Base-by-base conservation (phyloP, 169 alveolate species). In the Eimeria falciformis region DNA sequence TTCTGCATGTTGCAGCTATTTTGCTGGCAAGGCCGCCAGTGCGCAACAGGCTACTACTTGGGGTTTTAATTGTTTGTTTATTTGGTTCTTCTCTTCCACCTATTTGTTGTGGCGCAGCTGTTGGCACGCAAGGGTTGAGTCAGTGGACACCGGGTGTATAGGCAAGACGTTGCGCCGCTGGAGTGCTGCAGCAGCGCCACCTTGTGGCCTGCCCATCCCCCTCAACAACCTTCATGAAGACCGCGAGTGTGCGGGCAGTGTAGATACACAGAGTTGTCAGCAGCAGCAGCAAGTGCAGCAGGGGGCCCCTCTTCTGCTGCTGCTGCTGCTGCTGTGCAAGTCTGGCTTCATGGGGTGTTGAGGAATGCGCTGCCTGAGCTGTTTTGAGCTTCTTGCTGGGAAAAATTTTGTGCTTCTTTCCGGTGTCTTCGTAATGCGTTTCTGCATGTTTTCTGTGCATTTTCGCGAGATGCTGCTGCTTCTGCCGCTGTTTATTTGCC, bases 41-140 rank as follows among this genome's bases (percentile, higher is more conserved):
- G 11, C 11, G 62, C 23, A 12, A 50, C 62, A 21, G 23, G 11
- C 23, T 50, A 12, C 3, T 12, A 12, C 11, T 0, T 50, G 62
- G 62, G 0, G 11, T 50, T 12, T 12, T 1, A 21, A 12, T 12
- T 50, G 23, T 12, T 50, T 1, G 62, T 21, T 50, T 12, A 12
- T 50, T 12, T 50, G 11, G 1, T 50, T 50, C 0, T 50, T 21
- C 18, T 12, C 62, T 50, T 50, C 62, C 62, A 21, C 62, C 62
- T 50, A 45, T 45, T 18, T 9, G 66, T 45, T 75, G 43, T 0
- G 40, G 0, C 62, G 43, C 88, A 79, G 88, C 46, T 79, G 88
- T 71, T 79, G 88, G 53, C 23, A 17, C 88, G 53, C 88, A 50
- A 79, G 73, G 53, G 88, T 50, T 79, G 85, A 75, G 85, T 75